These are phyloP conservation scores for Paecilomyces variotii DNA, from an alignment of 2,329 filamentous ascomycete species.

Conservation along the genomic window DNA sequence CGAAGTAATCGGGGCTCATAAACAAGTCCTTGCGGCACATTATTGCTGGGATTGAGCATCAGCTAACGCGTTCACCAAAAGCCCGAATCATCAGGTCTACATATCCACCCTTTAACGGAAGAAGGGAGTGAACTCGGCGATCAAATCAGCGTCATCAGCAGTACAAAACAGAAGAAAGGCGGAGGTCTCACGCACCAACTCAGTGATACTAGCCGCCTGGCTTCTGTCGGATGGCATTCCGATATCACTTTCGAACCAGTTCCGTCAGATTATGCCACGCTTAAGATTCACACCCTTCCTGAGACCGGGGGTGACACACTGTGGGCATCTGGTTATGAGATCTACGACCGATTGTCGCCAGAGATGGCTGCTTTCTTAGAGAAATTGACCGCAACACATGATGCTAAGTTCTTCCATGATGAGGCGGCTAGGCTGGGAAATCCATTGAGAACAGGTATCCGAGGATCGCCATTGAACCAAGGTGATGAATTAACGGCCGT, in stretches of 20 bases:
- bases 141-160: constrained; percentile 50
- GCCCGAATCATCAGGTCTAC: constrained; percentile 44
- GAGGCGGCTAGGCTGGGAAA: background rate
- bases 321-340: background rate
- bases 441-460: background rate
- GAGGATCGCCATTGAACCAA: background rate
- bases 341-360: background rate
- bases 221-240: constrained; percentile 1
- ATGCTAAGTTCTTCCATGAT: background rate
- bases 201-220: constrained; percentile 3
- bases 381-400: background rate
- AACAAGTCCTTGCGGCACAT: background rate
- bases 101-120: constrained; percentile 49
- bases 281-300: background rate
- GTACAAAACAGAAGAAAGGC: constrained; percentile 48
- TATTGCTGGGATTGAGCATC: background rate
- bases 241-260: background rate
- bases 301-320: background rate
- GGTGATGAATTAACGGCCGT: background rate
- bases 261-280: background rate
- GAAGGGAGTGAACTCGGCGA: constrained; percentile 47
- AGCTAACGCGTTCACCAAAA: constrained; percentile 5
- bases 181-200: constrained; percentile 23
- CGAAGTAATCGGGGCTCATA: background rate
- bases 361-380: background rate